Conservation (phyloP, 1,284 basidiomycete genomes). For the Microbotryum silenes-acaulis region DNA sequence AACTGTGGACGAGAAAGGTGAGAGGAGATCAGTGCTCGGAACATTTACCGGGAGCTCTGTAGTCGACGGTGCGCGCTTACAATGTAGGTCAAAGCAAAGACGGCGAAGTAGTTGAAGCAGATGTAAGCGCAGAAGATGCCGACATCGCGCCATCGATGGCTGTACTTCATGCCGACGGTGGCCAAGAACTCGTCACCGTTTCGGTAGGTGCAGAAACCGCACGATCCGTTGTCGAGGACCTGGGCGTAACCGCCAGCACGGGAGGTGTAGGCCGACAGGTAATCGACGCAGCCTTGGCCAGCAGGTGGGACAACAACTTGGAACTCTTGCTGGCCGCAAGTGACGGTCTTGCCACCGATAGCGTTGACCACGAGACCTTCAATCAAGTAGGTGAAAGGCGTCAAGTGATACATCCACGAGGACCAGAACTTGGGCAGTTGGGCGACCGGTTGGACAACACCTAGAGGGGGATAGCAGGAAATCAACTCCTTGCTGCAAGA, state of each 20-base stretch:
- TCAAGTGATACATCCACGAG: slow-evolving; percentile 65
- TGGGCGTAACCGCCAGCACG: slow-evolving; percentile 41
- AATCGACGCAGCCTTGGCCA: slow-evolving; percentile 44
- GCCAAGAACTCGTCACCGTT: slow-evolving; percentile 33
- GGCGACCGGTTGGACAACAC: background rate
- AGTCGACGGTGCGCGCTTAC: background rate
- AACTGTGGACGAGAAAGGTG: background rate
- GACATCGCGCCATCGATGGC: slow-evolving; percentile 52
- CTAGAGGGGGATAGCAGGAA: background rate
- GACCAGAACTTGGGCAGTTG: background rate
- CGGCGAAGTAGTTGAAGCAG: slow-evolving; percentile 20
- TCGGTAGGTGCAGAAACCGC: slow-evolving; percentile 39
- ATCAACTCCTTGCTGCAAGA: too few species aligned
- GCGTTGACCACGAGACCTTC: slow-evolving; percentile 43
- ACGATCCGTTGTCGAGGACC: slow-evolving; percentile 36
- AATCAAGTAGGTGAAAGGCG: slow-evolving; percentile 54
- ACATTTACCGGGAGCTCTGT: too few species aligned
- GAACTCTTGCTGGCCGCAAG: slow-evolving; percentile 43
- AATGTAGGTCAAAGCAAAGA: slow-evolving; percentile 21
- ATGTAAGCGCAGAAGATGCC: slow-evolving; percentile 56
- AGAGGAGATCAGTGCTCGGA: background rate
- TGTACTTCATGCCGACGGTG: slow-evolving; percentile 14
- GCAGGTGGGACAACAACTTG: slow-evolving; percentile 40
- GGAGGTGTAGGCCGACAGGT: slow-evolving; percentile 40
- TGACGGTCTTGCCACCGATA: slow-evolving; percentile 39